Conservation (phyloP, 257 asterid species). For the Solanum virginianum region DNA sequence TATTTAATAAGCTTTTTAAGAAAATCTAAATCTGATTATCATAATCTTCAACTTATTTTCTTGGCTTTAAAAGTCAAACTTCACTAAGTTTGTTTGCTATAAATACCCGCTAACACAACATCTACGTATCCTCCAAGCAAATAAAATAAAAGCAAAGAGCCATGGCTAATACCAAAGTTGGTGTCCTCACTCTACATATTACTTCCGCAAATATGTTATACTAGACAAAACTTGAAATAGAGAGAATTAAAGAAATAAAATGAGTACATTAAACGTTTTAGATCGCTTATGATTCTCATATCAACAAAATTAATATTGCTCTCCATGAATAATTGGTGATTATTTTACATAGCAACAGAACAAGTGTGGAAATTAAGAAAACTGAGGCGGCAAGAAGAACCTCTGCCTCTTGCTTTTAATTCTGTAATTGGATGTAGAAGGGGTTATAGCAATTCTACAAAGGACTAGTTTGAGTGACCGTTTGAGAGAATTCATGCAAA, state of each 20-base stretch:
- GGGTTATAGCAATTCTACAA: slow-evolving; percentile 38
- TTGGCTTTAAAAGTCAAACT: neutral
- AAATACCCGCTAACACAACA: neutral
- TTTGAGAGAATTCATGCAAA: slow-evolving; percentile 15
- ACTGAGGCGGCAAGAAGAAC: slow-evolving; percentile 44
- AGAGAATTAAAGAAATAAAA: too few relatives aligned
- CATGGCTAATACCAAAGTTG: neutral
- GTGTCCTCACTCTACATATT: neutral
- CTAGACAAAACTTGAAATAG: too few relatives aligned
- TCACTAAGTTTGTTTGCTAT: neutral
- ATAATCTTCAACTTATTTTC: neutral
- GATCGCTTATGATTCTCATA: too few relatives aligned
- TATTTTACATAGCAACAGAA: neutral
- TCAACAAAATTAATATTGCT: too few relatives aligned
- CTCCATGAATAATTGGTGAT: neutral
- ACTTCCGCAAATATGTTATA: neutral
- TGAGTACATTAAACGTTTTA: too few relatives aligned
- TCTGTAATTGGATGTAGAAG: slow-evolving; percentile 23
- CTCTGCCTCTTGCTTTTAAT: slow-evolving; percentile 74
- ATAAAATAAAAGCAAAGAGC: neutral
- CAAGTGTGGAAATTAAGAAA: neutral
- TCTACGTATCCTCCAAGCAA: neutral
- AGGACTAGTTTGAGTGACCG: slow-evolving; percentile 37
- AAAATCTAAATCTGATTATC: too few relatives aligned
- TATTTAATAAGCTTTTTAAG: too few relatives aligned